Percentiles rank a stretch among this genome's conserved stretches.
phyloP scores from a whole-genome alignment of 2,329 filamentous ascomycete species.

The Colletotrichum eleusines region DNA sequence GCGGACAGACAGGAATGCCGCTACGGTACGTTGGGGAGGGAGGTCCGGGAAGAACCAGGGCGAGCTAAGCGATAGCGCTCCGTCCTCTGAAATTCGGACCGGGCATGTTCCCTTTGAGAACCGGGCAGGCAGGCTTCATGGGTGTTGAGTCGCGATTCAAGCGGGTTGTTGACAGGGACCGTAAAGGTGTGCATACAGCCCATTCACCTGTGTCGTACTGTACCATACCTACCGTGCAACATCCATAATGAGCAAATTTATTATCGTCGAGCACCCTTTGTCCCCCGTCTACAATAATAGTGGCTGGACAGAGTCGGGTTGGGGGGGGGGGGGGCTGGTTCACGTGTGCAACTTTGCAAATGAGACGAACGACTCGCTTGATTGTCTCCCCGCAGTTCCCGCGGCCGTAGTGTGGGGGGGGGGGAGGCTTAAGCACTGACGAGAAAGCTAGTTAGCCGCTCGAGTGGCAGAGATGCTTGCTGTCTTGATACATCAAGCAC shows the following conservation, averaged over 20 bases:
- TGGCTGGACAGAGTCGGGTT: conserved; percentile 21
- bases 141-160: conserved; percentile 27
- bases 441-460: conserved; percentile 10
- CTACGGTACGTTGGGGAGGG: background rate
- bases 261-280: conserved; percentile 8
- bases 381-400: conserved; percentile 34
- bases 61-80: background rate
- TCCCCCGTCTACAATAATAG: conserved; percentile 9
- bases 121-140: conserved; percentile 31
- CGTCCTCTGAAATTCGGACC: conserved; percentile 9
- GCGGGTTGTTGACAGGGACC: conserved; percentile 1
- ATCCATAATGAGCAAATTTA: conserved; percentile 11
- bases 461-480: background rate
- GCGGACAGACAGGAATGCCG: background rate
- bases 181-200: conserved; percentile 15
- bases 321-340: conserved; percentile 16
- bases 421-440: conserved; percentile 3
- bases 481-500: background rate
- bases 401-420: conserved; percentile 15
- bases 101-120: conserved; percentile 13
- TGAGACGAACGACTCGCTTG: conserved; percentile 38
- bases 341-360: conserved; percentile 26
- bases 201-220: background rate
- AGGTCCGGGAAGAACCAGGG: background rate
- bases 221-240: too few relatives aligned